A percentile compares a stretch with the other conserved stretches of the same genome.
These are phyloP conservation scores for Penicillium verhagenii DNA, from an alignment of 495 filamentous ascomycete species.

Conservation along the genomic window DNA sequence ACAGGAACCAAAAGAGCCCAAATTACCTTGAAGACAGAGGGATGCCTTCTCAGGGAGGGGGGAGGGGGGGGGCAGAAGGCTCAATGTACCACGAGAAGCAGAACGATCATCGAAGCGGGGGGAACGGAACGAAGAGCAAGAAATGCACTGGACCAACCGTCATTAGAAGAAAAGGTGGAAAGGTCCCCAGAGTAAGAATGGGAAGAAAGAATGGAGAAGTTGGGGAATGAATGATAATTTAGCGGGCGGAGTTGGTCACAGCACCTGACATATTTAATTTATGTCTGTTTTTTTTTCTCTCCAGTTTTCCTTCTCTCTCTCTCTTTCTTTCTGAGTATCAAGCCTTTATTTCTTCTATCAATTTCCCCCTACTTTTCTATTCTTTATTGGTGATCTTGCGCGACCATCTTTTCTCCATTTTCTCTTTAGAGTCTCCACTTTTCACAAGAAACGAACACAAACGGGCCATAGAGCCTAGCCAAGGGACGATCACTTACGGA, in stretches of 20 bases:
- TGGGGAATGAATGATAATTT: conserved; percentile 4
- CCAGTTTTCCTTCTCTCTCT: not conserved
- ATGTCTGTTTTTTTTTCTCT: not conserved
- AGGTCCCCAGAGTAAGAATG: not conserved
- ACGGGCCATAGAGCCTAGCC: conserved; percentile 1
- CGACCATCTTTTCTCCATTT: not conserved
- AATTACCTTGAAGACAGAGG: conserved; percentile 29
- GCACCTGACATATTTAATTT: conserved; percentile 14
- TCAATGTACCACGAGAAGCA: conserved; percentile 42
- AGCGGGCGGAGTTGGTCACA: conserved; percentile 14
- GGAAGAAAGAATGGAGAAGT: conserved; percentile 1
- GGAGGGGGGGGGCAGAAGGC: conserved; percentile 20
- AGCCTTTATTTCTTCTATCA: not conserved
- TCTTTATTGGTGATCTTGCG: not conserved
- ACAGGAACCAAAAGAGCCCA: conserved; percentile 28
- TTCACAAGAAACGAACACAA: not conserved
- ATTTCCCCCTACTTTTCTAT: not conserved
- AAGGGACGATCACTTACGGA: not conserved
- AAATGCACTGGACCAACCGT: conserved; percentile 3
- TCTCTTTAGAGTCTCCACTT: not conserved
- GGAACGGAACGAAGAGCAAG: conserved; percentile 16
- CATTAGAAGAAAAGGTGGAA: conserved; percentile 13
- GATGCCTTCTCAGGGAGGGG: conserved; percentile 16
- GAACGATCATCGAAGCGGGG: conserved; percentile 48
- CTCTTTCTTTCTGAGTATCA: not conserved